Evolutionary conservation across 108 stramenopile species (phyloP).

Genomic region (Heterococcus sp.): DNA sequence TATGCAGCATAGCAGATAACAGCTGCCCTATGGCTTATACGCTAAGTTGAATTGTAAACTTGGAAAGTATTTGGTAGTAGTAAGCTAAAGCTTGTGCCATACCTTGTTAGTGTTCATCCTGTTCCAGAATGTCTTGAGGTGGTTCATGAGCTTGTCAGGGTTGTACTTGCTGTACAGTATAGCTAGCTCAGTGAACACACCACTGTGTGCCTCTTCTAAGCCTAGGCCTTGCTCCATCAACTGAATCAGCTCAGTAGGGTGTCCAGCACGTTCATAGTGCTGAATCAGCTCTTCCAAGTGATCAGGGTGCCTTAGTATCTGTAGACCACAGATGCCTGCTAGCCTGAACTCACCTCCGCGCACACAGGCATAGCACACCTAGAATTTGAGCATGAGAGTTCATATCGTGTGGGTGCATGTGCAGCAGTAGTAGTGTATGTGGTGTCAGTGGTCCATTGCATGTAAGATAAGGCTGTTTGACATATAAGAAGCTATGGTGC

Average conservation of each 20-base stretch:
- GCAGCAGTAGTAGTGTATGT: not conserved
- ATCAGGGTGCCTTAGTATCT: conserved; percentile 98
- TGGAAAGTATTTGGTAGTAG: not conserved
- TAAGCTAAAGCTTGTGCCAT: not conserved
- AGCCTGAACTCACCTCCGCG: conserved; percentile 92
- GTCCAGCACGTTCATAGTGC: conserved; percentile 93
- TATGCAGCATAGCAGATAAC: not conserved
- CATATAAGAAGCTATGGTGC: too few species aligned
- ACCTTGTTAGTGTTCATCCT: conserved; percentile 92
- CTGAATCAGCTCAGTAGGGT: conserved; percentile 88
- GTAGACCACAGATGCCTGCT: conserved; percentile 90
- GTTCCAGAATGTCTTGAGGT: conserved; percentile 96
- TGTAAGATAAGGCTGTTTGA: too few species aligned
- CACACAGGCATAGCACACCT: conserved; percentile 76
- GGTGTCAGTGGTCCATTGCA: not conserved
- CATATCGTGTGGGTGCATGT: not conserved
- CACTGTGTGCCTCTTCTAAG: conserved; percentile 94
- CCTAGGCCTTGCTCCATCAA: conserved; percentile 96
- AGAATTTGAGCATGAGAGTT: not conserved
- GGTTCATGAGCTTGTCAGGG: conserved; percentile 97
- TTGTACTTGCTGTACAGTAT: conserved; percentile 98
- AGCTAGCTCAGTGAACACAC: conserved; percentile 98
- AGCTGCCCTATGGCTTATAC: not conserved
- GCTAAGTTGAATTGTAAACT: not conserved
- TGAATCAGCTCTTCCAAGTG: conserved; percentile 97